Evolutionary conservation across 257 asterid genomes (phyloP).

Genomic region (Oldenlandia corymbosa): DNA sequence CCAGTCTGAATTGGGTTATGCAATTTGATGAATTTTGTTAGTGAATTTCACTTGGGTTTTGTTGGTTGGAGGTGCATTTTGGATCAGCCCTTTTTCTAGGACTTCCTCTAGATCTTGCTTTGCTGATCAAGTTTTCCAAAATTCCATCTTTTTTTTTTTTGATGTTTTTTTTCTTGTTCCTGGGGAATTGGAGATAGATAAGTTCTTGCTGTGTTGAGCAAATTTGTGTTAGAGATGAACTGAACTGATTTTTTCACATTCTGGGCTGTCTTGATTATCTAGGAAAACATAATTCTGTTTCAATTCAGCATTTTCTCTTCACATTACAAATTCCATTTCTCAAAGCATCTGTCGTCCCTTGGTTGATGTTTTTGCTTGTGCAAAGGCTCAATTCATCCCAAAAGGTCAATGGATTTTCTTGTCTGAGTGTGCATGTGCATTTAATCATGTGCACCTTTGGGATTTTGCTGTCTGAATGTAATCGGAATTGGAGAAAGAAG

Average conservation of each 20-base stretch:
- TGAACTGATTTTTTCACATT: constrained; percentile 8
- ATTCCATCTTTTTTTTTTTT: constrained; percentile 18
- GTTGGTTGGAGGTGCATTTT: constrained; percentile 19
- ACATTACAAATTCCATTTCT: not conserved
- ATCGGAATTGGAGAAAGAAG: constrained; percentile 5
- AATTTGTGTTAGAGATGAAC: constrained; percentile 24
- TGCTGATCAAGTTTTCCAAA: constrained; percentile 17
- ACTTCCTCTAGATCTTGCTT: constrained; percentile 49
- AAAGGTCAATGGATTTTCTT: constrained; percentile 4
- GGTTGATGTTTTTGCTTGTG: not conserved
- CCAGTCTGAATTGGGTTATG: constrained; percentile 11
- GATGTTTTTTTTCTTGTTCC: not conserved
- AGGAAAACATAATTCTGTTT: constrained; percentile 3
- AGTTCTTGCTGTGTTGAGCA: constrained; percentile 17
- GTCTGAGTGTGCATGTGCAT: constrained; percentile 9
- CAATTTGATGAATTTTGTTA: constrained; percentile 13
- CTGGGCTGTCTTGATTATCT: not conserved
- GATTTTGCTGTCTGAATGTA: constrained; percentile 2
- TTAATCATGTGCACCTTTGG: not conserved
- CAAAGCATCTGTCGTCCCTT: not conserved
- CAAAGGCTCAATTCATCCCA: not conserved
- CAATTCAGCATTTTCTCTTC: not conserved
- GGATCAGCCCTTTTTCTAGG: constrained; percentile 18
- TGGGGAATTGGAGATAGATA: constrained; percentile 26
- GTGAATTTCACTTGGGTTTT: constrained; percentile 15